These are phyloP conservation scores for Venturia nashicola DNA, from an alignment of 2,329 filamentous ascomycete genomes.

Conservation along the genomic window DNA sequence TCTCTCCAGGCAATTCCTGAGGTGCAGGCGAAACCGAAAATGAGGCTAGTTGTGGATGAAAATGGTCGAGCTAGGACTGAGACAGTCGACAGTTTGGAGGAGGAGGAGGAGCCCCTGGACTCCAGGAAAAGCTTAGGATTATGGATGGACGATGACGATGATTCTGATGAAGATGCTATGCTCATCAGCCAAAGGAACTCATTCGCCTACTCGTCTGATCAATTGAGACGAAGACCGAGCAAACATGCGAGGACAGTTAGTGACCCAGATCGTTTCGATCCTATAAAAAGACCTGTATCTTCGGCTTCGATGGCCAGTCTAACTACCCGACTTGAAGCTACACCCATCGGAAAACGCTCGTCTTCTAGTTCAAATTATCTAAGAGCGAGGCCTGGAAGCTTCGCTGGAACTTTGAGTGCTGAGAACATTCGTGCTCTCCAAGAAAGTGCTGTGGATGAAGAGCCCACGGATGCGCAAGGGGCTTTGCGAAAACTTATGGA, in stretches of 20 bases:
- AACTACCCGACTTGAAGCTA: constrained; percentile 19
- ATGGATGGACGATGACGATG: constrained; percentile 18
- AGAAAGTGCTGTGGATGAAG: constrained; percentile 4
- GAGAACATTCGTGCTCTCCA: constrained; percentile 9
- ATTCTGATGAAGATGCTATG: constrained; percentile 19
- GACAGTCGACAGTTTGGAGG: constrained; percentile 18
- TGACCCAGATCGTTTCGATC: constrained; percentile 18
- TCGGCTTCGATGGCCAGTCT: constrained; percentile 19
- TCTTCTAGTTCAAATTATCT: constrained; percentile 11
- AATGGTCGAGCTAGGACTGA: constrained; percentile 34
- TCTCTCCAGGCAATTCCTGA: constrained; percentile 35
- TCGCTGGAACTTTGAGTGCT: constrained; percentile 16
- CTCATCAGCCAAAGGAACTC: constrained; percentile 24
- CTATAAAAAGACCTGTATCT: constrained; percentile 22
- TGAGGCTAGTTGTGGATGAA: constrained; percentile 35
- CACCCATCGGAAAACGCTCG: neutral
- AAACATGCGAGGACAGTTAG: constrained; percentile 25
- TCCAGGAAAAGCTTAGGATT: neutral
- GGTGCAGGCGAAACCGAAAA: constrained; percentile 22
- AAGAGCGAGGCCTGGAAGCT: constrained; percentile 23
- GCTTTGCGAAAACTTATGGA: constrained; percentile 29
- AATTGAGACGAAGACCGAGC: constrained; percentile 18
- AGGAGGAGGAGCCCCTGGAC: neutral
- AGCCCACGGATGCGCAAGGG: constrained; percentile 21
- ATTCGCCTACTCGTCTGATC: constrained; percentile 18